Percentiles rank a stretch among this genome's conserved stretches.
phyloP scores from a whole-genome alignment of 495 filamentous ascomycete genomes.

The Letharia columbiana region DNA sequence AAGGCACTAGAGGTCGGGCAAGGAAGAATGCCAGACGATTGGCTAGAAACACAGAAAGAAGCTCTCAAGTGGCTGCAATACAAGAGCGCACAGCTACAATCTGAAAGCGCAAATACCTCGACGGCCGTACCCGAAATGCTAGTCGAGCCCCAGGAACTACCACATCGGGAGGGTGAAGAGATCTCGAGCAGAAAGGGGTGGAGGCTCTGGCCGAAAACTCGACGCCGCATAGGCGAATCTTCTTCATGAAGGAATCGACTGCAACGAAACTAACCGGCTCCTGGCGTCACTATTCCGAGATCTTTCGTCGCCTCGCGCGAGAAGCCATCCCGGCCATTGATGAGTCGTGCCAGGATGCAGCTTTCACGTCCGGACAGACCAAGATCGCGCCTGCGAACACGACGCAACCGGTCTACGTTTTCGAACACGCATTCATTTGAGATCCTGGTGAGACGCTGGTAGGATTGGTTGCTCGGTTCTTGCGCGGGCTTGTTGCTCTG shows the following conservation, averaged over 20 bases:
- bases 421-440: not conserved
- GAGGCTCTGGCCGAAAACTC: not conserved
- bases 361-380: fast-evolving
- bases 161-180: not conserved
- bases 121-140: not conserved
- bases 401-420: not conserved
- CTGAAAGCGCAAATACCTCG: not conserved
- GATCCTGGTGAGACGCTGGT: not conserved
- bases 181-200: not conserved
- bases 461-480: not conserved
- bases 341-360: not conserved
- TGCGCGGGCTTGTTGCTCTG: not conserved
- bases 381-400: not conserved
- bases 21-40: not conserved
- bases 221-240: not conserved
- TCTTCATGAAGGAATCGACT: not conserved
- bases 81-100: no score
- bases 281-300: not conserved
- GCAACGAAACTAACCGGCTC: not conserved
- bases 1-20: not conserved
- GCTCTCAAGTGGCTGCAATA: not conserved
- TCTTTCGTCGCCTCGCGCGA: not conserved
- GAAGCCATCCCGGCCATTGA: not conserved
- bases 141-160: no score
- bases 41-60: not conserved